Evolutionary conservation across 495 filamentous ascomycete species (phyloP).

Genomic region (Opeltia flavorubescens): DNA sequence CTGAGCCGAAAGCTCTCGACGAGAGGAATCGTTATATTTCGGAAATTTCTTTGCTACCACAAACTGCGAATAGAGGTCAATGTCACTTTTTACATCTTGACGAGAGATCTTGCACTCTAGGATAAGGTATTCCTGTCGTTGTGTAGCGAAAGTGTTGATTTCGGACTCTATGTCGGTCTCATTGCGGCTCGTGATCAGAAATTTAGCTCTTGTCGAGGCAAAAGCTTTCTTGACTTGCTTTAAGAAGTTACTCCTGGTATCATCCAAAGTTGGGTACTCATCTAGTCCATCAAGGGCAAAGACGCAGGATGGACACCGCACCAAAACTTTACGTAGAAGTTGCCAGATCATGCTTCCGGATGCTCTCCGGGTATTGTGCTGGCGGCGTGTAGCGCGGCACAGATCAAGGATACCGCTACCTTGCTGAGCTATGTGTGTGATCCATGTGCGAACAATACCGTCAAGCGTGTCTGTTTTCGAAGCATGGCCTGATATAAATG

Average conservation of each 20-base stretch:
- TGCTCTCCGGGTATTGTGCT: background rate
- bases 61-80: background rate
- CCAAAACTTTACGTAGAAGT: background rate
- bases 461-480: background rate
- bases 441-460: background rate
- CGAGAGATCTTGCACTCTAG: background rate
- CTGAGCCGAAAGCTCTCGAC: background rate
- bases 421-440: background rate
- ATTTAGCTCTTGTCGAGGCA: background rate
- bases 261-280: background rate
- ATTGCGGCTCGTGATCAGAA: background rate
- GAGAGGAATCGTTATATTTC: background rate
- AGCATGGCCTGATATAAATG: background rate
- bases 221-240: background rate
- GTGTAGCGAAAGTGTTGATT: background rate
- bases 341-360: background rate
- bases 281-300: constrained; percentile 1
- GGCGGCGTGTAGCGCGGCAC: background rate
- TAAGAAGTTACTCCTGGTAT: background rate
- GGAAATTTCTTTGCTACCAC: background rate
- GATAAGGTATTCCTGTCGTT: background rate
- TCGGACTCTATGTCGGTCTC: background rate
- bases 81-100: background rate
- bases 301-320: background rate
- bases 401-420: background rate